Evolutionary conservation across 148 eudicot species (phyloP).

Genomic region (Nepenthes mirabilis): DNA sequence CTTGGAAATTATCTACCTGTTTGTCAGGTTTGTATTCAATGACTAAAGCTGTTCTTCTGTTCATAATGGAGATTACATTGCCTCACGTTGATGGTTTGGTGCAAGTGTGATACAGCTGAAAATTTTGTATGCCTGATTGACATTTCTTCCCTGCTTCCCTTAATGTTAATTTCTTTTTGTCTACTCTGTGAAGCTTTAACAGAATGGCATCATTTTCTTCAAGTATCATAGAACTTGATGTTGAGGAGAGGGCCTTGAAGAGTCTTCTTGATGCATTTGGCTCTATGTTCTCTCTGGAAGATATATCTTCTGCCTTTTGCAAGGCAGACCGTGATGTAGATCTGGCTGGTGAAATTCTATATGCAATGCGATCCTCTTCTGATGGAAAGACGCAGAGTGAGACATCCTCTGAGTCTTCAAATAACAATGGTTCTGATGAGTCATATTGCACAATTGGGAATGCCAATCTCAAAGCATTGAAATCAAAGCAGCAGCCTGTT

Average conservation of each 20-base stretch:
- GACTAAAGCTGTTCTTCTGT: too few species aligned
- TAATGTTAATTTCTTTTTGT: too few species aligned
- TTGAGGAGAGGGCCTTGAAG: constrained; percentile 25
- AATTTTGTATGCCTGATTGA: too few species aligned
- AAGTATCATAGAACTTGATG: constrained; percentile 3
- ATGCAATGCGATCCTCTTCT: constrained; percentile 8
- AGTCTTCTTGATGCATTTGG: constrained; percentile 29
- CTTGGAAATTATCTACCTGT: too few species aligned
- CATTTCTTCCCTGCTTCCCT: too few species aligned
- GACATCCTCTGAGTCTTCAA: constrained; percentile 7
- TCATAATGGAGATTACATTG: too few species aligned
- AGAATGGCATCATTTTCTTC: constrained; percentile 20
- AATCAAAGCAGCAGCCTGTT: constrained; percentile 8
- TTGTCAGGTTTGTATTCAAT: too few species aligned
- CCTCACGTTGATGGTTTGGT: too few species aligned
- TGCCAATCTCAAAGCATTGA: constrained; percentile 8
- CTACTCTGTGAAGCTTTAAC: not conserved
- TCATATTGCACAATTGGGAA: constrained; percentile 7
- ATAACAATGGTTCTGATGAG: constrained; percentile 5
- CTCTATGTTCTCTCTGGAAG: constrained; percentile 22
- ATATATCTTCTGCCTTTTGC: constrained; percentile 29
- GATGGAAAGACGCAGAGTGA: not conserved
- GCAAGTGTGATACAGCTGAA: too few species aligned
- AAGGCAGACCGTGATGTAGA: constrained; percentile 22
- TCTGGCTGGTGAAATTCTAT: constrained; percentile 15